A percentile compares a stretch with the other conserved stretches of the same genome.
phyloP scores from a whole-genome alignment of 2,329 filamentous ascomycete genomes.

The Aureobasidium sp. region DNA sequence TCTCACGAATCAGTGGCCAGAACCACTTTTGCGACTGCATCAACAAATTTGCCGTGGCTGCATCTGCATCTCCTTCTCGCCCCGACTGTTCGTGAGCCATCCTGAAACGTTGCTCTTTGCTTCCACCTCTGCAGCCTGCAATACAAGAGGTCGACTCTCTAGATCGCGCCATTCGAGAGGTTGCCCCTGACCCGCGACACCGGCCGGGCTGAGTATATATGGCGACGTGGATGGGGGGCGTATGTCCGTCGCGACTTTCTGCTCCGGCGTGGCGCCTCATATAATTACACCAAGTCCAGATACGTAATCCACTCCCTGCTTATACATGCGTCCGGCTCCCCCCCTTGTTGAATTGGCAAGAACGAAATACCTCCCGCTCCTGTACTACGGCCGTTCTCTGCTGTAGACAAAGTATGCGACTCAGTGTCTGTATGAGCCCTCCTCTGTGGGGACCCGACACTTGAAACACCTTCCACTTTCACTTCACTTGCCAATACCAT shows the following conservation, averaged over 20 bases:
- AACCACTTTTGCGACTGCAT: slow-evolving; percentile 4
- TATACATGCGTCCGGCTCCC: slow-evolving; percentile 9
- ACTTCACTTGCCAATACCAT: neutral
- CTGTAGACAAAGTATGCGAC: neutral
- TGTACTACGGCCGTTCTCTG: slow-evolving; percentile 4
- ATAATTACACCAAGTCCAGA: neutral
- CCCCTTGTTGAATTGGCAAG: neutral
- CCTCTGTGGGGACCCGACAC: slow-evolving; percentile 9
- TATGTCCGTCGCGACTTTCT: slow-evolving; percentile 3
- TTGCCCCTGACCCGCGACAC: neutral
- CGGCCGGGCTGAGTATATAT: neutral
- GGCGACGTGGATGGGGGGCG: neutral
- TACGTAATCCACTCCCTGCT: slow-evolving; percentile 10
- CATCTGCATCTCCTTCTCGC: slow-evolving; percentile 2
- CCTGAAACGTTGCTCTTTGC: slow-evolving; percentile 3
- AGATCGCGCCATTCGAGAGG: neutral
- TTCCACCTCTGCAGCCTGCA: neutral
- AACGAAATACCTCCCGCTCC: neutral
- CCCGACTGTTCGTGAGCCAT: neutral
- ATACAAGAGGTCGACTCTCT: neutral
- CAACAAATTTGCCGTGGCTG: neutral
- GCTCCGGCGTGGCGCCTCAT: slow-evolving; percentile 3
- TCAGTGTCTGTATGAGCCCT: neutral
- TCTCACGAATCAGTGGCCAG: slow-evolving; percentile 8
- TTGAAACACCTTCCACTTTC: neutral